Evolutionary conservation across 2,329 filamentous ascomycete genomes (phyloP), one percentile per base, ranked within the genome.

Genomic region (Penicillium freii): DNA sequence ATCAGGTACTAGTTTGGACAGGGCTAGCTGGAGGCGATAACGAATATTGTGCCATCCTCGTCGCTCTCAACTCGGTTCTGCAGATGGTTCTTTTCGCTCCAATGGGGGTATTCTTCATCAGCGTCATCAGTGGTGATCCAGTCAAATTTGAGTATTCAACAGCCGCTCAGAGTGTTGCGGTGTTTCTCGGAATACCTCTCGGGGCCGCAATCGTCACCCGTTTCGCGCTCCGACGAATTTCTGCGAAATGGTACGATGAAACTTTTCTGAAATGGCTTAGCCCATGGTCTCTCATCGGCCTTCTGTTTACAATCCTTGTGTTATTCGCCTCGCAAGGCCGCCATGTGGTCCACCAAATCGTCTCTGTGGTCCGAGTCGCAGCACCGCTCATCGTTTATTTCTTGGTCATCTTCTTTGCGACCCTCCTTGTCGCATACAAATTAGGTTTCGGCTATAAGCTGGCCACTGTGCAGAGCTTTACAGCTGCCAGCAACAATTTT

Each of bases 401-500:
- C 67, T 66, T 85, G 1, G 73, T 87, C 59, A 84, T 94, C 55
- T 96, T 96, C 77, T 84, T 85, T 47, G 66, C 79, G 2, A 94
- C 90, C 0, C 77, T 94, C 1, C 78, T 77, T 43, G 75, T 87
- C 2, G 82, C 85, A 3, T 79, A 81, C 48, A 81, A 79, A n/a
- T 75, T 88, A n/a, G 88, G 90, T 0, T 92, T 92, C 57, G 85
- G 84, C 0, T 95, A 95, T 70, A 81, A 81, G 36, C 71, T 92
- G 0, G 82, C 83, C 1, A 81, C 83, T 11, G 93, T 91, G 2
- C 91, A 95, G 75, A 92, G 89, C 69, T 94, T 96, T 67, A 95
- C 90, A 0, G 92, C 91, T 0, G 89, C 90, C 1, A 96, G 91
- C 71, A 96, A 96, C 70, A 96, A 96, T 71, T 96, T 96, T 68